phyloP scores from a whole-genome alignment of 495 filamentous ascomycete genomes.

The Annulohypoxylon stygium region DNA sequence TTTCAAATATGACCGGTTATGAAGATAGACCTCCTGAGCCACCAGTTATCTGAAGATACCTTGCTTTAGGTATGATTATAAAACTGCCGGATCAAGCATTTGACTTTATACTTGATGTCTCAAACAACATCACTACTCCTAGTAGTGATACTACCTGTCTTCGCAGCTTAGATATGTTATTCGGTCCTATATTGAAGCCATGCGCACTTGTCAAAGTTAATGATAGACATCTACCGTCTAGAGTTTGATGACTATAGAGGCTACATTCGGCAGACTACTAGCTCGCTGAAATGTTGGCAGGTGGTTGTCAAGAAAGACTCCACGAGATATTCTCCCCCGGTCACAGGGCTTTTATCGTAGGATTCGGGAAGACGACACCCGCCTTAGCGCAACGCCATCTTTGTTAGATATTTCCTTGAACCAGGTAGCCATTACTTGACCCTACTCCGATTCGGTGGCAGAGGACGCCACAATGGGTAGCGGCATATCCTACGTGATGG shows the following conservation, averaged over 20 bases:
- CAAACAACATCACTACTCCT: not conserved
- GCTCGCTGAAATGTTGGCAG: not conserved
- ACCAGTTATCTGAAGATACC: not conserved
- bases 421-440: not conserved
- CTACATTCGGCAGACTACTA: not conserved
- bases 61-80: slow-evolving; percentile 2
- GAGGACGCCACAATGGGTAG: slow-evolving; percentile 4
- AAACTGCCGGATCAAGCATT: not conserved
- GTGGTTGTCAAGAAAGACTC: not conserved
- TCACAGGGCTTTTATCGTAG: not conserved
- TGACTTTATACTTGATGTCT: not conserved
- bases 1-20: not conserved
- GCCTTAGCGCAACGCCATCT: not conserved
- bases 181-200: not conserved
- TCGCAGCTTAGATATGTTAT: not conserved
- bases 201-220: not conserved
- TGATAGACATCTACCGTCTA: not conserved
- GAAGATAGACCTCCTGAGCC: not conserved
- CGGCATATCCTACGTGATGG: not conserved
- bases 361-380: not conserved
- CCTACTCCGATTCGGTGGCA: slow-evolving; percentile 6
- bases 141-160: not conserved
- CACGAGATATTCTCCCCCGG: not conserved
- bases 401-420: not conserved
- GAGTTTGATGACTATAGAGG: not conserved